Conservation (phyloP, 805 yeast genomes). For the Naumovozyma castellii region DNA sequence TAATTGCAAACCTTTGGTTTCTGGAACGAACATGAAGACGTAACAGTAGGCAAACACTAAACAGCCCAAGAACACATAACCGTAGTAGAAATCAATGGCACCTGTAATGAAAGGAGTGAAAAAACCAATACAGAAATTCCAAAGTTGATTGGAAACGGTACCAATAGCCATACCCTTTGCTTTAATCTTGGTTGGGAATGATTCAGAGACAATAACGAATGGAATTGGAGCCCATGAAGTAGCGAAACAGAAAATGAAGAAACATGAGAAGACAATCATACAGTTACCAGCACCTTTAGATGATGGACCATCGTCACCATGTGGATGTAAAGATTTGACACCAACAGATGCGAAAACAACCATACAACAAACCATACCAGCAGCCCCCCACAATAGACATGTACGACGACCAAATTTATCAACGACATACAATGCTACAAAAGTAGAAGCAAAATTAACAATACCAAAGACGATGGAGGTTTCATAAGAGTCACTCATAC, state of each 20-base stretch:
- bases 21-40: slow-evolving; percentile 59
- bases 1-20: slow-evolving; percentile 68
- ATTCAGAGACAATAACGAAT: slow-evolving; percentile 55
- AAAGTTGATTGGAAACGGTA: slow-evolving; percentile 52
- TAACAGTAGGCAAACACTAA: slow-evolving; percentile 46
- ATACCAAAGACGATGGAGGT: too few species aligned
- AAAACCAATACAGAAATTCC: slow-evolving; percentile 58
- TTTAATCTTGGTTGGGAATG: slow-evolving; percentile 62
- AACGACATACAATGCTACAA: too few species aligned
- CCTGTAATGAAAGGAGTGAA: too few species aligned
- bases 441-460: too few species aligned
- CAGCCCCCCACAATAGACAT: slow-evolving; percentile 38
- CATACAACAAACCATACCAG: slow-evolving; percentile 38
- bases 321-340: slow-evolving; percentile 34
- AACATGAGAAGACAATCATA: slow-evolving; percentile 60
- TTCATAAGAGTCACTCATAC: slow-evolving; percentile 46
- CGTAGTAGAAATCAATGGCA: too few species aligned
- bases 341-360: slow-evolving; percentile 50
- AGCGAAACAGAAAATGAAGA: slow-evolving; percentile 63
- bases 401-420: too few species aligned
- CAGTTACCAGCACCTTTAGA: slow-evolving; percentile 51
- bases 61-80: slow-evolving; percentile 51
- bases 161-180: slow-evolving; percentile 49
- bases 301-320: slow-evolving; percentile 24
- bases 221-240: slow-evolving; percentile 68